Base-by-base conservation (phyloP, 208 protist species). In the Acanthamoeba culbertsoni region DNA sequence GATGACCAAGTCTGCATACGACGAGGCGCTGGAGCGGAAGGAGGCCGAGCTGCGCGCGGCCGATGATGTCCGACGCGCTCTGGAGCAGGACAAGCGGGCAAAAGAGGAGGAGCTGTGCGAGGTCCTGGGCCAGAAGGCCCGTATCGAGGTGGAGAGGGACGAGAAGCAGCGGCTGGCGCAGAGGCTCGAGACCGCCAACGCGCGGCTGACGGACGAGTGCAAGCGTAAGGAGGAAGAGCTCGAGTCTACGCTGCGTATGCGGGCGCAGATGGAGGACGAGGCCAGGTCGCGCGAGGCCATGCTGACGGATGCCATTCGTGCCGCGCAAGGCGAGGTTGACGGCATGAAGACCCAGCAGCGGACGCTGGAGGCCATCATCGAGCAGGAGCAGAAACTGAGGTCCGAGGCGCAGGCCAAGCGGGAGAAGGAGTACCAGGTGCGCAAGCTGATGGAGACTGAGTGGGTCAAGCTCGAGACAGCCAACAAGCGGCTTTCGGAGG, bases 41-140 rank as follows among this genome's bases (percentile, higher is more conserved):
- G 71, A 82, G 71, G 33, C 14, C 43, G 71, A 82, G 71, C 42
- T 82, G 71, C 71, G 71, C n/a, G 40, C 18, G 23, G 7, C 51
- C 20, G 71, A 82, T 35, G 51, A 53, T 51, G 71, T 42, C 42
- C 43, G 51, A 42, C 43, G 31, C n/a, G 71, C 43, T 3, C 71
- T 82, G n/a, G 71, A 42, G 51, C 28, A 42, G 35, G 79, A 89
- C n/a, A 18, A 42, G 20, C 57, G 63, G 35, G 31, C 35, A 23
- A 82, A 82, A 42, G 71, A 82, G 42, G 71, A 82, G 26, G 71
- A 89, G 48, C 46, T 89, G 51, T 20, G 79, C 55, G 26, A 89
- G 51, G 53, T 63, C 20, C 14, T 59, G 33, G 79, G 23, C 40
- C 6, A 42, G n/a, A 89, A 89, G 79, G 79, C 35, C 33, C 79